Conservation (phyloP, 129 eudicot species). For the Artemisia annua region DNA sequence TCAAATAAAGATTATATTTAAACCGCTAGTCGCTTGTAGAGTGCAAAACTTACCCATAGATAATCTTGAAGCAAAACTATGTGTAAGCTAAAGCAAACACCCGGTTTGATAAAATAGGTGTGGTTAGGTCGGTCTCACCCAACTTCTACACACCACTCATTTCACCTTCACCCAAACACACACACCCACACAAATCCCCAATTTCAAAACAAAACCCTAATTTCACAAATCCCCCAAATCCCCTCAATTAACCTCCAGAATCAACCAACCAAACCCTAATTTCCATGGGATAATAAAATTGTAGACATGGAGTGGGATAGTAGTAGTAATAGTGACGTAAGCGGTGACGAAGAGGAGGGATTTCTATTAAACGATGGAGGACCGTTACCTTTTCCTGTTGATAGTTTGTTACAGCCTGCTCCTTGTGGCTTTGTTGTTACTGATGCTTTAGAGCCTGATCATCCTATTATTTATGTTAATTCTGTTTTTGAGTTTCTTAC, state of each 20-base stretch:
- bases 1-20: no score
- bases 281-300: constrained; percentile 48
- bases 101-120: no score
- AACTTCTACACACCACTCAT: constrained; percentile 39
- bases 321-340: constrained; percentile 42
- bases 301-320: constrained; percentile 61
- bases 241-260: no score
- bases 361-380: constrained; percentile 62
- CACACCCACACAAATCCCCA: no score
- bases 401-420: constrained; percentile 58
- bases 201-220: constrained; percentile 38
- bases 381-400: constrained; percentile 60
- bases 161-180: constrained; percentile 28
- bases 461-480: constrained; percentile 84
- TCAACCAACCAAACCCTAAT: not conserved
- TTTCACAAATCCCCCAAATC: not conserved
- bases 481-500: constrained; percentile 83
- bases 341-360: constrained; percentile 57
- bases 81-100: constrained; percentile 20
- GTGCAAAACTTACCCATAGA: no score
- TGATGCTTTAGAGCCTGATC: constrained; percentile 85
- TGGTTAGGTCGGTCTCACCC: constrained; percentile 29
- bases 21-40: no score
- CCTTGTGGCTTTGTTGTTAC: constrained; percentile 89
- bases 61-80: constrained; percentile 14